phyloP scores from a whole-genome alignment of 305 asterid species.

The Lippia alba region DNA sequence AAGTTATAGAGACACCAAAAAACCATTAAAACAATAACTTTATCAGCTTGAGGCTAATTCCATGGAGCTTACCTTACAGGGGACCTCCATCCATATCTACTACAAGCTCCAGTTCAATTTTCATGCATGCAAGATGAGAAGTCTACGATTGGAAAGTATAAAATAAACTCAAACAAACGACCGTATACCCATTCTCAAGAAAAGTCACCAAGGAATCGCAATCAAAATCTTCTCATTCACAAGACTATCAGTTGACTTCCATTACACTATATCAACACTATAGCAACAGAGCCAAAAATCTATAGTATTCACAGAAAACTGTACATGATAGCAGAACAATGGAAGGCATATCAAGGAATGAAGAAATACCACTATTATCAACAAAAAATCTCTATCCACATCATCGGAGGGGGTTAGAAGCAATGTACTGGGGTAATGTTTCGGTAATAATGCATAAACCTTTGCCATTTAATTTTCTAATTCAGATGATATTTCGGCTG shows the following conservation, averaged over 20 bases:
- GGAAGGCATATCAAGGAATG: slow-evolving; percentile 1
- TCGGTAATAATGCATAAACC: slow-evolving; percentile 4
- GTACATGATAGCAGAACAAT: not conserved
- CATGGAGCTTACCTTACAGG: not conserved
- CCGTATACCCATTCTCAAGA: no score
- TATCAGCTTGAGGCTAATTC: not conserved
- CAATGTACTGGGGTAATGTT: slow-evolving; percentile 1
- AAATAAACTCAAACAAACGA: not conserved
- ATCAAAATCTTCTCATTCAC: no score
- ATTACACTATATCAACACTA: not conserved
- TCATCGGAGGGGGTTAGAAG: not conserved
- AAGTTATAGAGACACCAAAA: not conserved
- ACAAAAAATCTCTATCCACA: slow-evolving; percentile 13
- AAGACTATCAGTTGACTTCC: slow-evolving; percentile 11
- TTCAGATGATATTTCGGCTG: not conserved
- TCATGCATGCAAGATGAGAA: no score
- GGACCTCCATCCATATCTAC: not conserved
- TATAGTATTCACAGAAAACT: slow-evolving; percentile 20
- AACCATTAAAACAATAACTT: not conserved
- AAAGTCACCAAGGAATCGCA: no score
- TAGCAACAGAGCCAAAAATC: not conserved
- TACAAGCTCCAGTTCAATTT: no score
- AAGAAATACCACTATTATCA: not conserved
- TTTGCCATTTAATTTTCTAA: not conserved
- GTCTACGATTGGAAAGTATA: no score